Percentiles rank a stretch among this genome's conserved stretches.
Evolutionary conservation across 1,284 basidiomycete species (phyloP).

Genomic region (Uromyces viciae-fabae): DNA sequence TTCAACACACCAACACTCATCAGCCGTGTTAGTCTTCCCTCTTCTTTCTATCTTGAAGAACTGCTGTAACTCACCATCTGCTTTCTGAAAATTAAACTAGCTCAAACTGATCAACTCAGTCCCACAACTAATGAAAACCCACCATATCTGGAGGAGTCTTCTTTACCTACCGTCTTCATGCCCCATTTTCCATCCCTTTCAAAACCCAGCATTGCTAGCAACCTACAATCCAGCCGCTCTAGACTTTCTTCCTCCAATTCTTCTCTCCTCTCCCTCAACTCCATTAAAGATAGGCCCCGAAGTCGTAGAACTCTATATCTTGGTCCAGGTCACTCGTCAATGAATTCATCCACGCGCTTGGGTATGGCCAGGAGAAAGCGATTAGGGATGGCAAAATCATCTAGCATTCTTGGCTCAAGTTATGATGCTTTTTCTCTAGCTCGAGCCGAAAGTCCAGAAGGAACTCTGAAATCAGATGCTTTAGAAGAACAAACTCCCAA

Average conservation of each 20-base stretch:
- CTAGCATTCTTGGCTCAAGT: not conserved
- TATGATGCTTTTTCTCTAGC: no score
- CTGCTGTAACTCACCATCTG: not conserved
- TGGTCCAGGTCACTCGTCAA: conserved; percentile 24
- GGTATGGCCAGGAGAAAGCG: not conserved
- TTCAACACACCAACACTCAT: not conserved
- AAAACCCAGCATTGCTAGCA: not conserved
- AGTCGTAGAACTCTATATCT: conserved; percentile 1
- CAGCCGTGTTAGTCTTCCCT: no score
- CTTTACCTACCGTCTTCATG: conserved; percentile 14
- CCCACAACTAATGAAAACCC: not conserved
- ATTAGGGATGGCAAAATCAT: no score
- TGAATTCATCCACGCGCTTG: not conserved
- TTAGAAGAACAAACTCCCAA: no score
- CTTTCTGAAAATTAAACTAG: not conserved
- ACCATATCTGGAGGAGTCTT: not conserved
- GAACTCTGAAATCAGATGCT: not conserved
- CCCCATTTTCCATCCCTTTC: conserved; percentile 25
- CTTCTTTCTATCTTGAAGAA: no score
- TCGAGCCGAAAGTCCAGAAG: not conserved
- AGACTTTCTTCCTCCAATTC: no score
- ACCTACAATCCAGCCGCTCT: no score
- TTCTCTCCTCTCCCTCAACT: not conserved
- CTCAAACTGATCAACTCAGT: not conserved
- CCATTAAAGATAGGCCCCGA: not conserved